phyloP scores from a whole-genome alignment of 768 basidiomycete species.

The Filobasidium wieringae region DNA sequence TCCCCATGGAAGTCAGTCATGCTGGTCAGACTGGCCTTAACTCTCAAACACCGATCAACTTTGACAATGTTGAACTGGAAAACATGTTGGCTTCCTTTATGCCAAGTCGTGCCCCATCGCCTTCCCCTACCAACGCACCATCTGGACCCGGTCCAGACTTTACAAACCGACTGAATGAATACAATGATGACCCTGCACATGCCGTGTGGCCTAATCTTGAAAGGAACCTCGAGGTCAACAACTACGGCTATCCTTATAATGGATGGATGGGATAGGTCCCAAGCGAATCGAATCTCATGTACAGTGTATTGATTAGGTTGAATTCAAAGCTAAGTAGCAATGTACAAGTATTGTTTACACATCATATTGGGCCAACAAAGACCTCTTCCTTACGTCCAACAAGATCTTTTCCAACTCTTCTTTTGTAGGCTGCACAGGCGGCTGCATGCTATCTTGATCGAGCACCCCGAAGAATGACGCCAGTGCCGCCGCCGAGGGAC shows the following conservation, averaged over 20 bases:
- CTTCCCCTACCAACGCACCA: no score
- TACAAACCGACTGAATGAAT: not conserved
- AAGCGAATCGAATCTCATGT: no score
- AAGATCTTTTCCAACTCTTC: conserved; percentile 69
- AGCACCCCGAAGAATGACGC: conserved; percentile 55
- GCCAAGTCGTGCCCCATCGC: conserved; percentile 12
- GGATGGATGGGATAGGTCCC: conserved; percentile 19
- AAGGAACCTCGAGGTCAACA: conserved; percentile 3
- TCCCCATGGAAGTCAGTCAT: conserved; percentile 20
- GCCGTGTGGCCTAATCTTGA: conserved; percentile 7
- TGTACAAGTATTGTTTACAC: conserved; percentile 30
- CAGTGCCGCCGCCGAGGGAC: conserved; percentile 4
- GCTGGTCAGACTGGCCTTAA: conserved; percentile 6
- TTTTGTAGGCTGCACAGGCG: conserved; percentile 61
- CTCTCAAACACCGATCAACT: conserved; percentile 6
- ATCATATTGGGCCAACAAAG: conserved; percentile 70
- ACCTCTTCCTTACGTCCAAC: conserved; percentile 64
- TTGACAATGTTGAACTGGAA: conserved; percentile 28
- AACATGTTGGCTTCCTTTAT: conserved; percentile 29
- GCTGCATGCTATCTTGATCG: conserved; percentile 56
- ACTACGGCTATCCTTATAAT: conserved; percentile 8
- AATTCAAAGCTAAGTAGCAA: no score
- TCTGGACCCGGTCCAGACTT: not conserved
- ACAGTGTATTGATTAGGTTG: no score
- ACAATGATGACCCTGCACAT: not conserved